Base-by-base conservation (phyloP, 805 yeast genomes). In the Starmerella sirachaensis region DNA sequence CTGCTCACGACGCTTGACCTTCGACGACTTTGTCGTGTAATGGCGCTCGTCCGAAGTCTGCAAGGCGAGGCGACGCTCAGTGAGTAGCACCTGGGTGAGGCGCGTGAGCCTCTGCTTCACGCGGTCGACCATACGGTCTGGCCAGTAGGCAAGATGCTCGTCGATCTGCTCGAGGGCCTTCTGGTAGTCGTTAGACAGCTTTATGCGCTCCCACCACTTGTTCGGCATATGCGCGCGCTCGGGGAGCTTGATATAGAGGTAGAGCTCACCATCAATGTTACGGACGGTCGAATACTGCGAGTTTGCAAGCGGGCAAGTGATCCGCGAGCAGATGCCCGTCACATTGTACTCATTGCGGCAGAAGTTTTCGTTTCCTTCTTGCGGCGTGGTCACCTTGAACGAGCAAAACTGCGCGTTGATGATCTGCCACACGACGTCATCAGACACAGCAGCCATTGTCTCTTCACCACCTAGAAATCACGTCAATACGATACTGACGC, bases 271-370 rank as follows among this genome's bases (percentile, higher is more conserved):
- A 33, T 58, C 54, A 16, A 59, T 53, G 39, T 38, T 47, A 27
- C 61, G 49, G 14, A 59, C 62, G 1, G 63, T 57, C 21, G 63
- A 62, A 36, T 59, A 59, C 38, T 51, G 56, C n/a, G 63, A 47
- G 38, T 59, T 91, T 18, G 99, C 99, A 43, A 91, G 65, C 2
- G 99, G 99, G 59, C 99, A 91, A 5, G 96, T 81, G 57, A 78
- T 85, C 54, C 98, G 74, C 38, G 77, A 73, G 60, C 99, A 91
- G 39, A 91, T 68, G 45, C 99, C 99, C 47, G 84, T 74, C 34
- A 88, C 97, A 58, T 91, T 91, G 63, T 83, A 86, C 59, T 91
- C 97, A 57, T 88, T 91, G 58, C 96, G 68, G 63, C 99, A 91
- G 57, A 91, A 91, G 51, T 75, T 80, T 60, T 88, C 96, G 18